Evolutionary conservation across 2,329 filamentous ascomycete genomes (phyloP), one percentile per base, ranked within the genome.

Genomic region (Ophiostoma quercus): DNA sequence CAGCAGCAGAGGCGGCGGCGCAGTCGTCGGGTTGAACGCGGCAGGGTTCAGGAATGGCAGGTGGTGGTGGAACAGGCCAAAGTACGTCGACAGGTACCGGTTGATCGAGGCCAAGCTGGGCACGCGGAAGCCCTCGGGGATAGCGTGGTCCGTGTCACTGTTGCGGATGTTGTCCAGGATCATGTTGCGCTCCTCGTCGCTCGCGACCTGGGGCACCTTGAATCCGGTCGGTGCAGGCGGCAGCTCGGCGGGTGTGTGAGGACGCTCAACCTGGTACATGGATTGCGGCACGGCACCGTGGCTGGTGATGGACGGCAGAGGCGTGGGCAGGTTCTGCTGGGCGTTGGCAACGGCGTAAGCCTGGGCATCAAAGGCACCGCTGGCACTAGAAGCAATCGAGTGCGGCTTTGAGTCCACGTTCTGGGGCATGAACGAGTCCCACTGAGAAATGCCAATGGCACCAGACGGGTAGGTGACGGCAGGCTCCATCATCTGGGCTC

Each of bases 31-130:
- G 73, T 89, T 87, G 81, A 98, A 98, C 0, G 95, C 96, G 19
- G 92, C 88, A 63, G 94, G 94, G 77, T 99, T 95, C 77, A 99
- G 80, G 82, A 99, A 98, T 1, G 95, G 95, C 77, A 98, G 81
- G 77, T 99, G 95, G 76, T 97, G 95, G 77, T 99, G 95, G 81
- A 98, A 99, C 76, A 97, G 84, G 78, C 92, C 93, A 80, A 98
- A 99, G 83, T 98, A 99, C 1, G 94, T 97, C 71, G 93, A 92
- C 73, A 99, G 83, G 79, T 97, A 97, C 73, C 93, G 88, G 81
- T 99, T 98, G 78, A 98, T 82, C 2, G 92, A 90, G 47, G 88
- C 85, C 47, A 93, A 85, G 74, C 86, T 89, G 6, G 95, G 95
- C 65, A 98, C 85, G 74, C 92, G 90, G 84, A 98, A 97, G 71